These are phyloP conservation scores for Pholiota microspora DNA, from an alignment of 768 basidiomycete genomes.

Conservation along the genomic window DNA sequence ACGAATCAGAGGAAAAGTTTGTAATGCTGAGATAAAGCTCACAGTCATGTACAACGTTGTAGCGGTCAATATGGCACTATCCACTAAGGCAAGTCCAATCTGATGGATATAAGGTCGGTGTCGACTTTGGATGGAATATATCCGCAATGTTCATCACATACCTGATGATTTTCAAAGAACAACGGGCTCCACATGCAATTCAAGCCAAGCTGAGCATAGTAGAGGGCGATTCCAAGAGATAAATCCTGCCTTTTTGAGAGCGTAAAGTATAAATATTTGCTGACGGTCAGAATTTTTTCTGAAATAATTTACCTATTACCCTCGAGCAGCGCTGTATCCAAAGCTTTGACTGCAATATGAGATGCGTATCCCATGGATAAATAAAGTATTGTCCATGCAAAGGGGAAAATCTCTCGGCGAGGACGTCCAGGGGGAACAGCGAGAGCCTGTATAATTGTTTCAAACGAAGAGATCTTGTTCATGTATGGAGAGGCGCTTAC, in stretches of 20 bases:
- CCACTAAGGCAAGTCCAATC: conserved; percentile 53
- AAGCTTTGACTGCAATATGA: conserved; percentile 53
- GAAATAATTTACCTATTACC: conserved; percentile 40
- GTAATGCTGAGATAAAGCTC: conserved; percentile 1
- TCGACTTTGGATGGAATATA: not conserved
- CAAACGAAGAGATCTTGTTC: no score
- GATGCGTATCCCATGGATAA: conserved; percentile 66
- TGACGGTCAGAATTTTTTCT: no score
- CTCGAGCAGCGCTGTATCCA: conserved; percentile 43
- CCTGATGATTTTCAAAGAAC: conserved; percentile 55
- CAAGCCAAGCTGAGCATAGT: conserved; percentile 59
- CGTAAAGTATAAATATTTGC: not conserved
- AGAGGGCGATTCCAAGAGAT: conserved; percentile 48
- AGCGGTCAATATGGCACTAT: conserved; percentile 50
- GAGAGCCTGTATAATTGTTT: conserved; percentile 35
- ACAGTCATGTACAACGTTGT: conserved; percentile 64
- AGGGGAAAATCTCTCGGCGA: conserved; percentile 52
- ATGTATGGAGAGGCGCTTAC: conserved; percentile 37
- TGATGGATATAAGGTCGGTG: conserved; percentile 20
- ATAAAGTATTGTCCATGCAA: conserved; percentile 56
- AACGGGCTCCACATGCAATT: conserved; percentile 65
- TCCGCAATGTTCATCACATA: no score
- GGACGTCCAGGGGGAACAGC: conserved; percentile 49
- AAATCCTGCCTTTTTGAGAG: conserved; percentile 34
- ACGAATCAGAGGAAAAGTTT: not conserved